These are phyloP conservation scores for Trypanosoma cruzi DNA, from an alignment of 208 protist genomes.

Conservation along the genomic window DNA sequence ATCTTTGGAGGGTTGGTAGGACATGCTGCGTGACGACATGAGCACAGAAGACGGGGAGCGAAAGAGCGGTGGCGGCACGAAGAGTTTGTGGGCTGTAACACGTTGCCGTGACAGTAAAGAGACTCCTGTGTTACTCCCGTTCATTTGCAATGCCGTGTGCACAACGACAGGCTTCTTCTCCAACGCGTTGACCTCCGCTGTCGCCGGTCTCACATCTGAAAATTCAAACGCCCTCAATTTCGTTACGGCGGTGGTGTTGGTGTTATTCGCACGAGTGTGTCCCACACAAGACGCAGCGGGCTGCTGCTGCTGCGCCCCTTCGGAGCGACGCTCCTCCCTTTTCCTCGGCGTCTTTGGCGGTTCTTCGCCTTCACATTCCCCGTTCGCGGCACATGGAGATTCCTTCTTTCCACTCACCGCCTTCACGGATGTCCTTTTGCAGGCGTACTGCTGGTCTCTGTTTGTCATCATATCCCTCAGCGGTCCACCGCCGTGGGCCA, in stretches of 20 bases:
- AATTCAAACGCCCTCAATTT: background rate
- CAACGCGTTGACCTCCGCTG: background rate
- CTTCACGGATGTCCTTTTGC: background rate
- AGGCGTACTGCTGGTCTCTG: background rate
- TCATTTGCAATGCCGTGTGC: conserved; percentile 34
- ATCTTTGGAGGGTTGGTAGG: background rate
- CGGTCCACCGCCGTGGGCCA: background rate
- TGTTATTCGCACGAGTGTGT: background rate
- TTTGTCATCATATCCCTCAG: background rate
- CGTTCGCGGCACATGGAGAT: background rate
- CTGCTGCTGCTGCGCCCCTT: background rate
- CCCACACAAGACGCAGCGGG: no score
- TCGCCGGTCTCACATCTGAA: background rate
- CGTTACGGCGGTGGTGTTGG: background rate
- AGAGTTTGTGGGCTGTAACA: conserved; percentile 45
- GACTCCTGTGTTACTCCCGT: background rate
- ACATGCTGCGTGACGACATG: background rate
- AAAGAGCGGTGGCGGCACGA: background rate
- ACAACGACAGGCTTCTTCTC: conserved; percentile 38
- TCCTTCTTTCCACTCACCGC: background rate
- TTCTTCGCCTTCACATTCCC: background rate
- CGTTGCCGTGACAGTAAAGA: conserved; percentile 42
- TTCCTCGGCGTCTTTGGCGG: background rate
- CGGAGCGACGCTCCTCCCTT: conserved; percentile 8
- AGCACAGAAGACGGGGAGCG: background rate